Percentiles rank a stretch among this genome's conserved stretches.
Evolutionary conservation across 441 rosid species (phyloP).

Genomic region (Jatropha multifida): DNA sequence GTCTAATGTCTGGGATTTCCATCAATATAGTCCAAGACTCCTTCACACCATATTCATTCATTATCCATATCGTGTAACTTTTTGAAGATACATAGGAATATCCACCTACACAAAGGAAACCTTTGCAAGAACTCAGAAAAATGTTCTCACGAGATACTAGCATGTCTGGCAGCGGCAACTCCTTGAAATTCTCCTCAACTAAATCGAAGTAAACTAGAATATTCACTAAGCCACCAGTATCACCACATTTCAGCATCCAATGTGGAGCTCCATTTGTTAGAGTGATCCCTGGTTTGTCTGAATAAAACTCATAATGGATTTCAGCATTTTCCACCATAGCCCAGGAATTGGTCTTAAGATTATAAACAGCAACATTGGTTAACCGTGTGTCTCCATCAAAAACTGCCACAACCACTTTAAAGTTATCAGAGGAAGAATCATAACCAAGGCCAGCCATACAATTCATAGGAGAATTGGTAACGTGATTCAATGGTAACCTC

Average conservation of each 20-base stretch:
- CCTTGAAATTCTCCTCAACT: not conserved
- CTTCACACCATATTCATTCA: not conserved
- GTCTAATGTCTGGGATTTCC: not conserved
- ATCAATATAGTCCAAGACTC: not conserved
- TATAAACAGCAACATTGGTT: not conserved
- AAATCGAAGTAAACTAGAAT: not conserved
- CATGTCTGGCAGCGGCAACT: not conserved
- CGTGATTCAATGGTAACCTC: not conserved
- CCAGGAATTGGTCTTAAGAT: not conserved
- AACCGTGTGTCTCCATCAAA: not conserved
- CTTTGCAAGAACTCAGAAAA: not conserved
- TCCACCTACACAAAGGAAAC: not conserved
- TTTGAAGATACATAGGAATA: not conserved
- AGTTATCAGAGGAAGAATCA: not conserved
- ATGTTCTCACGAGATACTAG: not conserved
- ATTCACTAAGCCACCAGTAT: not conserved
- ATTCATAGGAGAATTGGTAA: not conserved
- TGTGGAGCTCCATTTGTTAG: not conserved
- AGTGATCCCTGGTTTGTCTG: not conserved
- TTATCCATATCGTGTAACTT: not conserved
- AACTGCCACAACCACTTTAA: not conserved
- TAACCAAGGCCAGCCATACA: slow-evolving; percentile 1
- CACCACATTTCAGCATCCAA: not conserved
- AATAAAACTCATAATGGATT: not conserved
- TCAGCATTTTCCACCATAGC: not conserved